phyloP scores from a whole-genome alignment of 140 eudicot species.

The Senecio squalidus region DNA sequence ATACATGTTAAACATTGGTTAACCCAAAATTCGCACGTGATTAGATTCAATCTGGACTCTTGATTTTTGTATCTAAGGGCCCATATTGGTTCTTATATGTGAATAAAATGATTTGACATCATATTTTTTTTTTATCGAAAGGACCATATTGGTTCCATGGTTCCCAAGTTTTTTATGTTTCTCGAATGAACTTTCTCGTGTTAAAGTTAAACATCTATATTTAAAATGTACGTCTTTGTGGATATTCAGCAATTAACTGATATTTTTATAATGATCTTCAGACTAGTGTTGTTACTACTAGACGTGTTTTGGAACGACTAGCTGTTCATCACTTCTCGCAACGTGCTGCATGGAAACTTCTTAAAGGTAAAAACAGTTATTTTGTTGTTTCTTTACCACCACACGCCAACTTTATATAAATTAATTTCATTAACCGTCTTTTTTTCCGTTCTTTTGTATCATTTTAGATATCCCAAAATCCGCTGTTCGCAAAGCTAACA shows the following conservation, averaged over 20 bases:
- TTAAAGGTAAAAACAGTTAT: slow-evolving; percentile 52
- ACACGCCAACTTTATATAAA: background rate
- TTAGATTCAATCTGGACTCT: too few species aligned
- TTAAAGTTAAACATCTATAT: too few species aligned
- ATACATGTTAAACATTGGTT: too few species aligned
- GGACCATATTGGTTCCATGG: too few species aligned
- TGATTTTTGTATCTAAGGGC: too few species aligned
- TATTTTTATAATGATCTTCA: too few species aligned
- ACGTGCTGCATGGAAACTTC: slow-evolving; percentile 91
- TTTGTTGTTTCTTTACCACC: background rate
- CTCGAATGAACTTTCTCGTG: too few species aligned
- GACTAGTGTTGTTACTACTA: slow-evolving; percentile 78
- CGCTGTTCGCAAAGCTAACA: slow-evolving; percentile 74
- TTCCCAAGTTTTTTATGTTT: too few species aligned
- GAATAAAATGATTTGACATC: too few species aligned
- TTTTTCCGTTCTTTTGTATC: background rate
- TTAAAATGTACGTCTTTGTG: background rate
- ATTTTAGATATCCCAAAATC: slow-evolving; percentile 79
- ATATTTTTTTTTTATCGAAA: too few species aligned
- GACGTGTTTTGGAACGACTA: slow-evolving; percentile 81
- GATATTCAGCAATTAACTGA: slow-evolving; percentile 8
- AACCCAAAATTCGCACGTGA: too few species aligned
- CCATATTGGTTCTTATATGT: too few species aligned
- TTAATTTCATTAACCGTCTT: background rate
- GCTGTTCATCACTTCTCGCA: slow-evolving; percentile 72